These are phyloP conservation scores for Aspergillus japonicus DNA, from an alignment of 2,329 filamentous ascomycete genomes.

Conservation along the genomic window DNA sequence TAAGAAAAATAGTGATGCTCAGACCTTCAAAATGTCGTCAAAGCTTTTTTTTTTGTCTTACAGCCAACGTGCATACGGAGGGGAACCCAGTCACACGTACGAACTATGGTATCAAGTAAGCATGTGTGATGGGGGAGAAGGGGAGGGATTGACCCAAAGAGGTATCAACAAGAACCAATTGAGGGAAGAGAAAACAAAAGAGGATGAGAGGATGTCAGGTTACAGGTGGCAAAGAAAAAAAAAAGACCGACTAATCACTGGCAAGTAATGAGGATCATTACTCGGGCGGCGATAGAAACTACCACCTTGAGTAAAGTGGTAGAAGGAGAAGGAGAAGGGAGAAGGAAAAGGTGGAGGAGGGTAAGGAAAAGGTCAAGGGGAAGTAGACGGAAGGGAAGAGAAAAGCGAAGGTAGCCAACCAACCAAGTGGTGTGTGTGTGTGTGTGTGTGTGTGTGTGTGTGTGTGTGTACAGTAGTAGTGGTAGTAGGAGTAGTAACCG, in stretches of 20 bases:
- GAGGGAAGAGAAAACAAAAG: neutral
- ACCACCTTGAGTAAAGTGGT: no score
- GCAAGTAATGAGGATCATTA: no score
- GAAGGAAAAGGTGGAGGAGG: neutral
- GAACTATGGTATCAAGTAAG: neutral
- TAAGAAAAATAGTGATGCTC: neutral
- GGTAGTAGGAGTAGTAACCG: neutral
- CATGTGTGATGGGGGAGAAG: neutral
- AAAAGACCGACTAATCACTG: neutral
- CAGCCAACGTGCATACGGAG: neutral
- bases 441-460: neutral
- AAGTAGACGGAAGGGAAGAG: neutral
- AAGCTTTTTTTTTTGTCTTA: neutral
- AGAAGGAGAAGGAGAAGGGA: neutral
- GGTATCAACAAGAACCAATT: slow-evolving; percentile 1
- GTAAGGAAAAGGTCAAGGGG: neutral
- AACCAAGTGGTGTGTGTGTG: neutral
- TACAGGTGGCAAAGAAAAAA: no score
- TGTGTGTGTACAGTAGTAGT: neutral
- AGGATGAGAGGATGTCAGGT: neutral
- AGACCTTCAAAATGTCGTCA: neutral
- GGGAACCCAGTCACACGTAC: neutral
- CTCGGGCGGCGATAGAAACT: no score
- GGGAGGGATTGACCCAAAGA: neutral
- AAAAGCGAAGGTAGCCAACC: neutral